phyloP scores from a whole-genome alignment of 345 rosid species.

The Melastoma malabathricum region DNA sequence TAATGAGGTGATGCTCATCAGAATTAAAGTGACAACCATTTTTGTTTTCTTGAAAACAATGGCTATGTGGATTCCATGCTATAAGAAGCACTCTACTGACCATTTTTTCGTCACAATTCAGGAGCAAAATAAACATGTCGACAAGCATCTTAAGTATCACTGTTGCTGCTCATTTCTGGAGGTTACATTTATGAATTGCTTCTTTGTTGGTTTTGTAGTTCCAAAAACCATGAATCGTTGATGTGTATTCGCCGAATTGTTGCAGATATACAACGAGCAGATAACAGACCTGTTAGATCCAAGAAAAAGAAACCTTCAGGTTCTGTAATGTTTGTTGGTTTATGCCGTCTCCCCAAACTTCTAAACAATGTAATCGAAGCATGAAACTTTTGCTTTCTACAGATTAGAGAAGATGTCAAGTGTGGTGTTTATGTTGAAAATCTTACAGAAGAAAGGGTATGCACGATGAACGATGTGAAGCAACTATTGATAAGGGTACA shows the following conservation, averaged over 20 bases:
- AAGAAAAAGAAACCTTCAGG: conserved; percentile 78
- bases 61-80: no score
- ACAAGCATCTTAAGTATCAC: conserved; percentile 80
- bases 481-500: conserved; percentile 74
- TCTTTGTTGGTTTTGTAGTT: background rate
- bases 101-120: conserved; percentile 13
- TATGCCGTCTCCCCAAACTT: conserved; percentile 3
- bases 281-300: conserved; percentile 94
- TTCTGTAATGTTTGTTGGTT: conserved; percentile 8
- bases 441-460: conserved; percentile 69
- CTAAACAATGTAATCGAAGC: background rate
- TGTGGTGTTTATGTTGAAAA: conserved; percentile 91
- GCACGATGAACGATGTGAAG: conserved; percentile 64
- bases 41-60: conserved; percentile 3
- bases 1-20: conserved; percentile 49
- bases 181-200: conserved; percentile 21
- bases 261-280: conserved; percentile 97
- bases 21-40: background rate
- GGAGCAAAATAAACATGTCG: conserved; percentile 83
- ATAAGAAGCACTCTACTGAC: background rate
- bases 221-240: background rate
- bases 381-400: conserved; percentile 8
- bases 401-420: conserved; percentile 97
- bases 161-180: conserved; percentile 96
- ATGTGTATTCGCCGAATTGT: background rate